Evolutionary conservation across 2,329 filamentous ascomycete genomes (phyloP), one percentile per base, ranked within the genome.

Genomic region (Ophiocordyceps camponoti-rufipedis): DNA sequence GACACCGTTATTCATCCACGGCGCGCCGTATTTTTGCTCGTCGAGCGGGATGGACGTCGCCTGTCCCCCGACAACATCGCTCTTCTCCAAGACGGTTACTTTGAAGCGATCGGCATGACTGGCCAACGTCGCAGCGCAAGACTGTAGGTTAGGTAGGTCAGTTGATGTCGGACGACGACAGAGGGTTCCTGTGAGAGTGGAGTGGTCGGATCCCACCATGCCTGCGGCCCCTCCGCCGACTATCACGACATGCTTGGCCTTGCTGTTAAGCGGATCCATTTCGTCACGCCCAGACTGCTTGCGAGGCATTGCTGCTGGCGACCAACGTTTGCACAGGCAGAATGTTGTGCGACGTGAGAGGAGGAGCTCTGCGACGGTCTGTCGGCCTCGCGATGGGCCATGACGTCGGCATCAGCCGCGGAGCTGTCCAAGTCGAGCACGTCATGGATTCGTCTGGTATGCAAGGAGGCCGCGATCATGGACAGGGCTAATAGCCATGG

Each of bases 81-180:
- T 70, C 54, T 66, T 62, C 48, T 81, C 77, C 19, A 82, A 63
- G 13, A 85, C 53, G 0, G 78, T 82, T 12, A 84, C 68, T 41
- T 76, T 70, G 61, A 80, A 84, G 50, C 71, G 72, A 35, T 80
- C 71, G 1, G 74, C 74, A 50, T 83, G 77, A 43, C 80, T 71
- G 42, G 77, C 70, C 28, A 84, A 68, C 29, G 80, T 79, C 29
- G 78, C 70, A 11, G 80, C 79, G 56, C 78, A 82, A 46, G 75
- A 75, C 78, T 71, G 45, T 7, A 29, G 14, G 18, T 35, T 48
- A 13, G 47, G 28, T 28, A 28, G 39, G 13, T n/a, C n/a, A n/a
- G 35, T 13, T 10, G 8, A 28, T 11, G 14, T 39, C 11, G 40
- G n/a, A 19, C 11, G 23, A 39, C 42, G 42, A 54, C 16, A 23